A percentile compares a stretch with the other conserved stretches of the same genome.
phyloP scores from a whole-genome alignment of 2,329 filamentous ascomycete species.

The Pseudogymnoascus sp. region DNA sequence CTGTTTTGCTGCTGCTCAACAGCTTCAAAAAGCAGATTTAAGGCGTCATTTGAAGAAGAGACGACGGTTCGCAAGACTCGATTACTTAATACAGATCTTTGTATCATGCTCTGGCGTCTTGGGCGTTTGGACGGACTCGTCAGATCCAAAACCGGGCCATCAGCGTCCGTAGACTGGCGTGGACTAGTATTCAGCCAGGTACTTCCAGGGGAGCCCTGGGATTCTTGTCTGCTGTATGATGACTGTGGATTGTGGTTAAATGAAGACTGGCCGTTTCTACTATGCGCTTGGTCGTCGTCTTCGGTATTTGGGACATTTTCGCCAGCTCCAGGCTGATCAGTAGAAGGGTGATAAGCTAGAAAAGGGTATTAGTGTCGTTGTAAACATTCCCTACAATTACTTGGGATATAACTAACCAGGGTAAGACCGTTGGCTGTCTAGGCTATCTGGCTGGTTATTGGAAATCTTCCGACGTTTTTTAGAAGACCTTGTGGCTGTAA shows the following conservation, averaged over 20 bases:
- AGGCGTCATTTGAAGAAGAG: constrained; percentile 45
- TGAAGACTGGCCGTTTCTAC: not conserved
- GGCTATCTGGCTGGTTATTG: not conserved
- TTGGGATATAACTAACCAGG: not conserved
- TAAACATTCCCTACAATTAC: not conserved
- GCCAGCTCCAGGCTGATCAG: not conserved
- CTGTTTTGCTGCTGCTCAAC: constrained; percentile 31
- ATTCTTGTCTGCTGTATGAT: not conserved
- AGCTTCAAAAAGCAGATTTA: constrained; percentile 46
- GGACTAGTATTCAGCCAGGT: not conserved
- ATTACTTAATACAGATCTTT: constrained; percentile 10
- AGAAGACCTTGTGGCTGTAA: constrained; percentile 33
- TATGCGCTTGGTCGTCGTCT: not conserved
- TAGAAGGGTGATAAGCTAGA: not conserved
- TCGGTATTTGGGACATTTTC: not conserved
- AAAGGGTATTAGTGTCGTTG: not conserved
- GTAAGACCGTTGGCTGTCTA: not conserved
- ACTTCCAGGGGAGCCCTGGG: not conserved
- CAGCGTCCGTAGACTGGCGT: not conserved
- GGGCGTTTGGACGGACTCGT: not conserved
- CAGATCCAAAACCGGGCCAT: not conserved
- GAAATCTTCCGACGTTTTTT: constrained; percentile 23
- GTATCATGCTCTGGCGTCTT: not conserved
- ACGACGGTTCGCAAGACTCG: constrained; percentile 41
- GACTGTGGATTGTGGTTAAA: not conserved